Evolutionary conservation across 768 basidiomycete genomes (phyloP), one percentile per base, ranked within the genome.

Genomic region (Mycena olivaceomarginata): DNA sequence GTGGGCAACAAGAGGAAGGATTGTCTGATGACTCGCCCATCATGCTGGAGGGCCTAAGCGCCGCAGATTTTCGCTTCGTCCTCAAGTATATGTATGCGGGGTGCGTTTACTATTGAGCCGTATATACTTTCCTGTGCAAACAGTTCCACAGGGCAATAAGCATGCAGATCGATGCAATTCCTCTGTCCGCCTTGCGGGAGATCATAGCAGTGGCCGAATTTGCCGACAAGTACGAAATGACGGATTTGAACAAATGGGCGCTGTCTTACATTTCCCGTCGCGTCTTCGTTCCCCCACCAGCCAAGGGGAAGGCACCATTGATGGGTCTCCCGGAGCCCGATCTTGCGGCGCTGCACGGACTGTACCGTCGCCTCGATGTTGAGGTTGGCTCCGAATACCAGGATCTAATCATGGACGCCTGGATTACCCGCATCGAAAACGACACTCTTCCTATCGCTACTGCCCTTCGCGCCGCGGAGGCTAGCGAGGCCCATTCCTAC

Each of bases 51-150:
- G 59, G 59, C 5, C 57, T 60, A 10, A 31, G 10, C n/a, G 69
- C 59, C 22, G 12, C 8, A 11, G 59, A 40, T 9, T 70, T 70
- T 57, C 68, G 68, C n/a, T 40, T n/a, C 6, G 15, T 69, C n/a
- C n/a, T 69, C 25, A 69, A 69, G n/a, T 70, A 70, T 40, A 46
- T 70, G 40, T 70, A 70, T 45, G 57, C 69, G 40, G 16, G 22
- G 69, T 70, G 15, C 57, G 25, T 70, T n/a, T 57, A 41, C 25
- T 22, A 59, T n/a, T 4, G 53, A 39, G 13, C 53, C 22, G 45
- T 20, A 12, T 67, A 51, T 37, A 43, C 22, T 22, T 48, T 37
- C 15, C 18, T 40, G 40, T 39, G 59, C 16, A 56, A 56, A 20
- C 53, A 20, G 53, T 56, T 56, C 53, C 8, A 56, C 59, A 67